Percentiles rank a stretch among this genome's conserved stretches.
Conservation (phyloP, 257 asterid genomes). For the Fraxinus quadrangulata region DNA sequence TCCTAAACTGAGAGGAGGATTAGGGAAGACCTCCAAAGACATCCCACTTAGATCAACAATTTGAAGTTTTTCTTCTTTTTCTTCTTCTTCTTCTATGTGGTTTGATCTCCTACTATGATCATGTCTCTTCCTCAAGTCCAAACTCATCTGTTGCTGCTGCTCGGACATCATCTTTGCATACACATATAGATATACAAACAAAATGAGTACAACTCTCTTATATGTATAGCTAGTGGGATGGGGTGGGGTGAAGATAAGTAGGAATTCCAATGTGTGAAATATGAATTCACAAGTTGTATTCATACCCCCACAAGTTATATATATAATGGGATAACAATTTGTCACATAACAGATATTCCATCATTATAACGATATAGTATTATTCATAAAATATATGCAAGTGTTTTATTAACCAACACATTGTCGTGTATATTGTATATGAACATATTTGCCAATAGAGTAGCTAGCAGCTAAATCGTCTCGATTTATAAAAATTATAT, state of each 20-base stretch:
- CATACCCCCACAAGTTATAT: background rate
- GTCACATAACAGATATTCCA: too few relatives aligned
- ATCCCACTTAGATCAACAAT: constrained; percentile 80
- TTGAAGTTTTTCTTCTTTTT: constrained; percentile 34
- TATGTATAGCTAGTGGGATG: background rate
- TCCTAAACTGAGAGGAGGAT: constrained; percentile 54
- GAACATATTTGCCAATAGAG: too few relatives aligned
- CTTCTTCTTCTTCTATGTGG: background rate
- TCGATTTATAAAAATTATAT: too few relatives aligned
- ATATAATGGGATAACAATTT: background rate
- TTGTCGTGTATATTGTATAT: too few relatives aligned
- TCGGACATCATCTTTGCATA: constrained; percentile 36
- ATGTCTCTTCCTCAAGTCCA: constrained; percentile 10
- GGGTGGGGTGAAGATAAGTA: background rate
- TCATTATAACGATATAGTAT: too few relatives aligned
- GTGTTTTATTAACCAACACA: too few relatives aligned
- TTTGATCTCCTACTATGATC: background rate
- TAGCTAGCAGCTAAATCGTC: too few relatives aligned
- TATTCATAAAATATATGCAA: too few relatives aligned
- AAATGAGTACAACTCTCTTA: background rate
- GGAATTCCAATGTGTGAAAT: too few relatives aligned
- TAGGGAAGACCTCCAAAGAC: constrained; percentile 59
- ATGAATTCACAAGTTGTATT: background rate
- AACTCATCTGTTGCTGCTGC: constrained; percentile 27
- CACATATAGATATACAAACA: too few relatives aligned